Percentiles rank a stretch among this genome's conserved stretches.
Evolutionary conservation across 495 filamentous ascomycete genomes (phyloP).

Genomic region (Trichodelitschia bisporula): DNA sequence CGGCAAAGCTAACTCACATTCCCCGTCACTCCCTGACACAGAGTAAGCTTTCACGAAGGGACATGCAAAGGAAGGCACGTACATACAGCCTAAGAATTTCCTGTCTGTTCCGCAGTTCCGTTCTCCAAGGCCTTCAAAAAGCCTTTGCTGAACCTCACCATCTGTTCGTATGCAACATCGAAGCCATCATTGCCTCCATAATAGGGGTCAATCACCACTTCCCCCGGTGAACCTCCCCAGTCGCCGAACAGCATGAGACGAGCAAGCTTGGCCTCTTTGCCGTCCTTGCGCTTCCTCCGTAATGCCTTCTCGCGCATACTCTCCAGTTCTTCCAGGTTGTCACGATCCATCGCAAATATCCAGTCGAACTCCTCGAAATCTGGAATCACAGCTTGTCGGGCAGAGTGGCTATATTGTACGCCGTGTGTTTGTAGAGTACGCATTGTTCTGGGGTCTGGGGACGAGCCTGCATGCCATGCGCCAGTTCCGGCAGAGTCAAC

Average conservation of each 20-base stretch:
- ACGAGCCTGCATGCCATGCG: slow-evolving; percentile 50
- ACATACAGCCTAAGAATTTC: neutral
- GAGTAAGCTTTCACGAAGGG: too few species aligned
- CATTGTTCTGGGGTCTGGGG: slow-evolving; percentile 68
- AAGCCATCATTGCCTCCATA: slow-evolving; percentile 72
- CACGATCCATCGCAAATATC: slow-evolving; percentile 78
- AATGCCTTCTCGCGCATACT: slow-evolving; percentile 29
- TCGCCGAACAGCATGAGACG: slow-evolving; percentile 67
- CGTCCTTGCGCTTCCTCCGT: slow-evolving; percentile 20
- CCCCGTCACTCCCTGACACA: too few species aligned
- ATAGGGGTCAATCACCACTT: slow-evolving; percentile 76
- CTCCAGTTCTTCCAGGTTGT: slow-evolving; percentile 51
- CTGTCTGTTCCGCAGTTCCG: slow-evolving; percentile 1
- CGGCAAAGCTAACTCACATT: too few species aligned
- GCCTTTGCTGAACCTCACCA: slow-evolving; percentile 49
- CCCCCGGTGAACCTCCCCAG: slow-evolving; percentile 40
- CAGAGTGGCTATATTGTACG: slow-evolving; percentile 56
- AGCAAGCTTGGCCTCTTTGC: slow-evolving; percentile 16
- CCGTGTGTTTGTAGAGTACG: slow-evolving; percentile 47
- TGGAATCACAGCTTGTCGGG: slow-evolving; percentile 40
- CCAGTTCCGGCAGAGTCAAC: slow-evolving; percentile 83
- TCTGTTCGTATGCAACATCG: slow-evolving; percentile 65
- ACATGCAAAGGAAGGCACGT: too few species aligned
- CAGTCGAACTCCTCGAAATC: slow-evolving; percentile 81
- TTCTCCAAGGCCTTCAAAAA: slow-evolving; percentile 28